phyloP scores from a whole-genome alignment of 1,284 basidiomycete genomes.

The Ganoderma lucidum region DNA sequence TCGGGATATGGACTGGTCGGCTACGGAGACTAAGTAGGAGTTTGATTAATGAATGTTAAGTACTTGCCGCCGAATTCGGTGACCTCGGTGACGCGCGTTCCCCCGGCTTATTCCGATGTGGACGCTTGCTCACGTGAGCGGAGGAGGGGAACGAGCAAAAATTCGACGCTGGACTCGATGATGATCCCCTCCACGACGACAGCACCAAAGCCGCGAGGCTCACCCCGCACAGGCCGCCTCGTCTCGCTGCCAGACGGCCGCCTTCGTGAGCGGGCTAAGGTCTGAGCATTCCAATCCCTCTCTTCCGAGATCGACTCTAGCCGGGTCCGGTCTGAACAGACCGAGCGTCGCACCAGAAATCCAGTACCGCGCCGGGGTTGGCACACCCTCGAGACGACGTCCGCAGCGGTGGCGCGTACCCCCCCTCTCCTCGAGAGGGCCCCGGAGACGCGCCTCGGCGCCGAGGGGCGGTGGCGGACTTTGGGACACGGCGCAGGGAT shows the following conservation, averaged over 20 bases:
- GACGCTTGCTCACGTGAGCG: not conserved
- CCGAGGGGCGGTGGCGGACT: slow-evolving; percentile 33
- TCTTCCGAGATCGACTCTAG: slow-evolving; percentile 53
- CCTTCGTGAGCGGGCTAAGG: slow-evolving; percentile 65
- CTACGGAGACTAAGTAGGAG: no score
- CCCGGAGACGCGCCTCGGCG: slow-evolving; percentile 40
- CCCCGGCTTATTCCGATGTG: not conserved
- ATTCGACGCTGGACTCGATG: not conserved
- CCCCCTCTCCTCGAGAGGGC: slow-evolving; percentile 30
- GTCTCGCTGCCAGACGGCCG: slow-evolving; percentile 33
- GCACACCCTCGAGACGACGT: slow-evolving; percentile 3
- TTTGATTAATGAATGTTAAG: no score
- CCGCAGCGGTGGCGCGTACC: slow-evolving; percentile 1
- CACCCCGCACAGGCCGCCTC: slow-evolving; percentile 50
- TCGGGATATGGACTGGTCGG: no score
- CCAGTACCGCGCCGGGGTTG: slow-evolving; percentile 34
- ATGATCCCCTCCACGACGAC: slow-evolving; percentile 32
- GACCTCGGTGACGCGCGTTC: slow-evolving; percentile 3
- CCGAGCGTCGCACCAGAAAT: slow-evolving; percentile 62
- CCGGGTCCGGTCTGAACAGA: slow-evolving; percentile 54
- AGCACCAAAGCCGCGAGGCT: slow-evolving; percentile 63
- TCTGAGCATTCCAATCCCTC: slow-evolving; percentile 64
- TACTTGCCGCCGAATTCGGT: not conserved
- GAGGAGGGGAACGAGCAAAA: not conserved
- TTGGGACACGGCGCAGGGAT: slow-evolving; percentile 46